Conservation (phyloP, 2,329 filamentous ascomycete species). For the Pyrenophora graminea region DNA sequence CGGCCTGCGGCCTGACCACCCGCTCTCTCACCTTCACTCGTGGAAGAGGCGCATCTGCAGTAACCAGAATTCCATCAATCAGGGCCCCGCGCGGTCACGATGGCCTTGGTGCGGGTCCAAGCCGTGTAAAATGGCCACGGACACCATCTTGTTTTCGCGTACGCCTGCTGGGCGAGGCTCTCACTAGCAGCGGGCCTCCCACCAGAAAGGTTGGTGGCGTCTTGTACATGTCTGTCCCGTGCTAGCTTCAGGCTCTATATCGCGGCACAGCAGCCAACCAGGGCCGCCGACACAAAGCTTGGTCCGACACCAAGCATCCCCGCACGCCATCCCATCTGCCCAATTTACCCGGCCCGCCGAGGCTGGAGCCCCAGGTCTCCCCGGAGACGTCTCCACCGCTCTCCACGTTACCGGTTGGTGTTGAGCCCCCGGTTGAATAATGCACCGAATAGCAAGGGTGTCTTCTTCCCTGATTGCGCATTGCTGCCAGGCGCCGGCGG, state of each 20-base stretch:
- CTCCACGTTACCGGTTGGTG: no score
- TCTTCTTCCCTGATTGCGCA: no score
- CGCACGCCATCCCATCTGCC: neutral
- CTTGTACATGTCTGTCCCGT: constrained; percentile 16
- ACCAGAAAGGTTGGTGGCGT: constrained; percentile 24
- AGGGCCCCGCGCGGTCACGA: constrained; percentile 14
- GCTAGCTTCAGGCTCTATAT: constrained; percentile 10
- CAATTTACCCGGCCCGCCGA: constrained; percentile 9
- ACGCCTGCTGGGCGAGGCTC: constrained; percentile 18
- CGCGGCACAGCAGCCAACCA: constrained; percentile 22
- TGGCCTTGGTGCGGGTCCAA: constrained; percentile 23
- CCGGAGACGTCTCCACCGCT: no score
- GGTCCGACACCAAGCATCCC: constrained; percentile 9
- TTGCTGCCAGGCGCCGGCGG: no score
- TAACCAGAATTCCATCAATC: constrained; percentile 30
- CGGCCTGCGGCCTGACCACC: constrained; percentile 6
- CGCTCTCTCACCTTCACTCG: neutral
- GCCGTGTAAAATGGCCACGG: constrained; percentile 19
- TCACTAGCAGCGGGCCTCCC: constrained; percentile 24
- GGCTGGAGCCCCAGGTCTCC: constrained; percentile 1
- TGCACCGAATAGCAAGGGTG: no score
- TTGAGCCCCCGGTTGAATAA: no score
- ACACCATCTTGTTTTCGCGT: constrained; percentile 17
- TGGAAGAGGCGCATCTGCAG: neutral
- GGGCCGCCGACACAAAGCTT: constrained; percentile 14